Conservation (phyloP, 2,329 filamentous ascomycete species). For the Stagonosporopsis cucurbitacearum region DNA sequence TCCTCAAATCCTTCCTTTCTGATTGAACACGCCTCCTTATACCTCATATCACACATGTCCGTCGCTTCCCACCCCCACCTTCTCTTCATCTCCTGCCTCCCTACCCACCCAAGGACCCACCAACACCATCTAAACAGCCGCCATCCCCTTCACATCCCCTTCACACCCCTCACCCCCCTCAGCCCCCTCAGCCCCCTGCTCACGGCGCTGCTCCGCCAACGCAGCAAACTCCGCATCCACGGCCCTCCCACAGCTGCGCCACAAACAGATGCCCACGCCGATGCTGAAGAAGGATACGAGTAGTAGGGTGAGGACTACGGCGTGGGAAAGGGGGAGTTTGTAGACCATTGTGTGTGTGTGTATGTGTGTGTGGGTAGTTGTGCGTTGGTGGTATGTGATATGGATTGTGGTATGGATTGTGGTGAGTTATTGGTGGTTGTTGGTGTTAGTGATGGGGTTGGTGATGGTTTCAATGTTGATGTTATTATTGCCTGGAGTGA, state of each 20-base stretch:
- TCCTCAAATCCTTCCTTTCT: no score
- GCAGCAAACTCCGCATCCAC: constrained; percentile 20
- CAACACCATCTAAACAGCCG: no score
- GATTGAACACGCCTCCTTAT: no score
- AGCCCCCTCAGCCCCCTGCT: not conserved
- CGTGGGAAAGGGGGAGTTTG: constrained; percentile 14
- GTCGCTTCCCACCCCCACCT: no score
- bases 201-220: not conserved
- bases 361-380: not conserved
- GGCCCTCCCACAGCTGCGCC: constrained; percentile 21
- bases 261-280: constrained; percentile 27
- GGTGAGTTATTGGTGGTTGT: no score
- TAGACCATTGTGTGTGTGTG: not conserved
- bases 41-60: no score
- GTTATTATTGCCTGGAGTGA: not conserved
- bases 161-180: not conserved
- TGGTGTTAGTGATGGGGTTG: no score
- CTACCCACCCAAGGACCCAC: no score
- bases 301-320: constrained; percentile 23
- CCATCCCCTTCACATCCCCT: not conserved
- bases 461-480: no score
- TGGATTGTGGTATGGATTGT: no score
- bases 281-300: constrained; percentile 24
- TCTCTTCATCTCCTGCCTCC: no score
- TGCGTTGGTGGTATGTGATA: no score